Evolutionary conservation across 2,329 filamentous ascomycete species (phyloP).

Genomic region (Sporothrix brasiliensis): DNA sequence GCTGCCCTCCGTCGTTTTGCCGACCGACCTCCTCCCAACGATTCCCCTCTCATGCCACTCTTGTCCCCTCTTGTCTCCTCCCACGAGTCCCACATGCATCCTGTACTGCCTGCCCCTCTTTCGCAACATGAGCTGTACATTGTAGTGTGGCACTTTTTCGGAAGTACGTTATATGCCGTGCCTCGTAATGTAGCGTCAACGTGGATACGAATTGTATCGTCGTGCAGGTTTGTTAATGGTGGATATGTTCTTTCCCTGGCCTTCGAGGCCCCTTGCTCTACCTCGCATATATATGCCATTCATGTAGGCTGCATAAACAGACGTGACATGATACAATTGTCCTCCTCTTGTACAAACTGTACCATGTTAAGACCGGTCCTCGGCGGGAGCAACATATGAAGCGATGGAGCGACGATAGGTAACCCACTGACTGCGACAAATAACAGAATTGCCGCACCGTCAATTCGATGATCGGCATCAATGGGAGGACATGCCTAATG

Average conservation of each 20-base stretch:
- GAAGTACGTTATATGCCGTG: background rate
- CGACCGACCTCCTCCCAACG: conserved; percentile 3
- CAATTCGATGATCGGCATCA: conserved; percentile 1
- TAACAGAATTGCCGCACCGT: conserved; percentile 28
- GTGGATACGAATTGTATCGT: background rate
- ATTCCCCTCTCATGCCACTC: background rate
- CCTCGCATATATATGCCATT: background rate
- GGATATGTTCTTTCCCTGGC: background rate
- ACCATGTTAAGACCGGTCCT: background rate
- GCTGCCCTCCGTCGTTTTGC: conserved; percentile 14
- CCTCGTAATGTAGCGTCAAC: background rate
- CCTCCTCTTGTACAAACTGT: background rate
- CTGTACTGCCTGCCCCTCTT: conserved; percentile 11
- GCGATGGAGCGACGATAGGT: background rate
- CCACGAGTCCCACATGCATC: conserved; percentile 13
- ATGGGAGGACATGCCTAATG: background rate
- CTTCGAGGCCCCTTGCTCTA: background rate
- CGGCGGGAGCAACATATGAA: conserved; percentile 3
- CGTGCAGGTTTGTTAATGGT: background rate
- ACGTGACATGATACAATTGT: background rate
- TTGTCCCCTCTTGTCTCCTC: background rate
- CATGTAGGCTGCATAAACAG: background rate
- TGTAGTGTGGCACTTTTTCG: conserved; percentile 11
- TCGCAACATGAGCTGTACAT: conserved; percentile 1
- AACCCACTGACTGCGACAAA: conserved; percentile 26